phyloP scores from a whole-genome alignment of 2,329 filamentous ascomycete species.

The Cladosporium sp. region DNA sequence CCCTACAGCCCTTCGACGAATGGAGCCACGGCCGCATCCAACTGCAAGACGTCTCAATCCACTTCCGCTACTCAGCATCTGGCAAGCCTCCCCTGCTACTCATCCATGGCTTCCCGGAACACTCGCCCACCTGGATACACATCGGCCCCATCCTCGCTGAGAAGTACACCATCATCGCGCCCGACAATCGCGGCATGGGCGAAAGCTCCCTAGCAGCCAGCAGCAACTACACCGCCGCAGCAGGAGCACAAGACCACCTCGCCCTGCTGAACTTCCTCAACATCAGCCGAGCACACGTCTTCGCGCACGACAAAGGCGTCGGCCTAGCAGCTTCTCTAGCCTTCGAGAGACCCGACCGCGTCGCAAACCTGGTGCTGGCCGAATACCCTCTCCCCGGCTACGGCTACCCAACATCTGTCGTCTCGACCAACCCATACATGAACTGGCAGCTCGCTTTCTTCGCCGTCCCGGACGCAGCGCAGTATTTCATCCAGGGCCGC shows the following conservation, averaged over 20 bases:
- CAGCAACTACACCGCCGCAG: slow-evolving; percentile 42
- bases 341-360: slow-evolving; percentile 39
- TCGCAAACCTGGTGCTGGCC: slow-evolving; percentile 41
- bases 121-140: slow-evolving; percentile 35
- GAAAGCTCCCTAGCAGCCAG: slow-evolving; percentile 30
- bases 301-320: slow-evolving; percentile 51
- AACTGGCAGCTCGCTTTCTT: slow-evolving; percentile 47
- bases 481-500: slow-evolving; percentile 48
- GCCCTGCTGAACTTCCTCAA: slow-evolving; percentile 35
- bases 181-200: slow-evolving; percentile 47
- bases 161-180: slow-evolving; percentile 49
- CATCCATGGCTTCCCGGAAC: slow-evolving; percentile 23
- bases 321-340: slow-evolving; percentile 48
- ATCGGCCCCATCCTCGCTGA: slow-evolving; percentile 46
- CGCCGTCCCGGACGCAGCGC: slow-evolving; percentile 49
- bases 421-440: slow-evolving; percentile 45
- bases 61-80: slow-evolving; percentile 24
- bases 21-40: slow-evolving; percentile 23
- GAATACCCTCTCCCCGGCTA: slow-evolving; percentile 50
- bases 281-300: slow-evolving; percentile 41
- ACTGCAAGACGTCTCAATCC: slow-evolving; percentile 23
- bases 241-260: slow-evolving; percentile 34
- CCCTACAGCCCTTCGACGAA: slow-evolving; percentile 19
- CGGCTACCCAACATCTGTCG: slow-evolving; percentile 41
- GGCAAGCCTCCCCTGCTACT: slow-evolving; percentile 23